Conservation (phyloP, 2,329 filamentous ascomycete species). For the Scolecobasidium constrictum region DNA sequence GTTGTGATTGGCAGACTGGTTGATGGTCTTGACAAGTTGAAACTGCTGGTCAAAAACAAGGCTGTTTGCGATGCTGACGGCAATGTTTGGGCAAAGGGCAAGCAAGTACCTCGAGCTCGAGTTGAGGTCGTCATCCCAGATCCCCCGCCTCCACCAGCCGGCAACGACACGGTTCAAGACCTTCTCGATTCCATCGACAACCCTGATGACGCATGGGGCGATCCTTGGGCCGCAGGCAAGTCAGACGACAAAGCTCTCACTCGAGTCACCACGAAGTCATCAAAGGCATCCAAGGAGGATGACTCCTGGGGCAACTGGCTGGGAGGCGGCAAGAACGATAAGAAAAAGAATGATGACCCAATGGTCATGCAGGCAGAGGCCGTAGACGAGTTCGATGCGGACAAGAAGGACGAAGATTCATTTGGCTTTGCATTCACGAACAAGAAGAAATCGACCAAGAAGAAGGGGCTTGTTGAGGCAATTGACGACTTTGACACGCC, state of each 20-base stretch:
- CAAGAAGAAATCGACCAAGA: conserved; percentile 37
- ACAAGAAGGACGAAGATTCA: conserved; percentile 43
- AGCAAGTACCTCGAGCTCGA: conserved; percentile 3
- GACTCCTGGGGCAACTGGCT: background rate
- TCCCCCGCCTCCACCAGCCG: background rate
- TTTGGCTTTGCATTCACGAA: conserved; percentile 46
- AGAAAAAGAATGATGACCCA: conserved; percentile 14
- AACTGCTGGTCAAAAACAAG: conserved; percentile 4
- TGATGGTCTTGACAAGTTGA: conserved; percentile 31
- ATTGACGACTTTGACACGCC: conserved; percentile 28
- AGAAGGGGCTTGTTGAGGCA: conserved; percentile 27
- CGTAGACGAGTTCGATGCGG: conserved; percentile 38
- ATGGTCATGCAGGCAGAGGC: conserved; percentile 32
- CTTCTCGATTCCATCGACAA: conserved; percentile 8
- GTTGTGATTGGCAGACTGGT: conserved; percentile 42
- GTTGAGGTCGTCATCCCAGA: conserved; percentile 6
- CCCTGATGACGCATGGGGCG: conserved; percentile 9
- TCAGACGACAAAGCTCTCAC: conserved; percentile 15
- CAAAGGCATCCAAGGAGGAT: conserved; percentile 9
- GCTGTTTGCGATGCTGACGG: conserved; percentile 6
- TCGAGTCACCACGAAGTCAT: conserved; percentile 1
- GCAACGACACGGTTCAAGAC: conserved; percentile 4
- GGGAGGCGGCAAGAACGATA: conserved; percentile 8
- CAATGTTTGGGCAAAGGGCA: conserved; percentile 1
- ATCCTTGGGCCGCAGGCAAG: conserved; percentile 18